A percentile compares a stretch with the other conserved stretches of the same genome.
These are phyloP conservation scores for Neoboletus brunneissimus DNA, from an alignment of 768 basidiomycete genomes.

Conservation along the genomic window DNA sequence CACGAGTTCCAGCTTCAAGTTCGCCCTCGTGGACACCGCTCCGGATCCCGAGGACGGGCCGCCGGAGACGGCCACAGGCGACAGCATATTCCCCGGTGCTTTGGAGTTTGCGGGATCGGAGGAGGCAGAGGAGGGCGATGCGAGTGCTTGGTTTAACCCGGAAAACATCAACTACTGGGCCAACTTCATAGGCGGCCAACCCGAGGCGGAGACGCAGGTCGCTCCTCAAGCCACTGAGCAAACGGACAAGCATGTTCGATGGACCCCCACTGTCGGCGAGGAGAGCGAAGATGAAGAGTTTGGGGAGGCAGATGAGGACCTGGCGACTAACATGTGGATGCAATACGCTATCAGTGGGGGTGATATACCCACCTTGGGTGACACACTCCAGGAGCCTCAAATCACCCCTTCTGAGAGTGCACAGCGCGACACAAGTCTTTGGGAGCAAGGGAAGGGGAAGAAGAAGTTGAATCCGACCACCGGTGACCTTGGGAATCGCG, in stretches of 20 bases:
- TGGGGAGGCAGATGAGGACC: conserved; percentile 13
- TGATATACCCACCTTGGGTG: conserved; percentile 15
- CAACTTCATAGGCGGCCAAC: conserved; percentile 22
- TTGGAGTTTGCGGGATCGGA: conserved; percentile 2
- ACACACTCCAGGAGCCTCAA: conserved; percentile 2
- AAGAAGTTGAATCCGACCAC: conserved; percentile 14
- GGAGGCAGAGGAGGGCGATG: conserved; percentile 14
- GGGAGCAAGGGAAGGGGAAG: conserved; percentile 27
- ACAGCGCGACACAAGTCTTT: conserved; percentile 10
- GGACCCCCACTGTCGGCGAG: conserved; percentile 21
- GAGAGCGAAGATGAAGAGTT: conserved; percentile 26
- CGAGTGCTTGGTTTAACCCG: conserved; percentile 25
- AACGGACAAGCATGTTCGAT: conserved; percentile 20
- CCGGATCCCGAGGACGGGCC: conserved; percentile 16
- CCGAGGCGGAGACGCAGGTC: conserved; percentile 8
- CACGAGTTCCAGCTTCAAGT: conserved; percentile 8
- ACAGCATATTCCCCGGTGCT: conserved; percentile 5
- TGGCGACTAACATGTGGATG: conserved; percentile 29
- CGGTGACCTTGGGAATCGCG: conserved; percentile 23
- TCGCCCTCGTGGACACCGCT: conserved; percentile 12
- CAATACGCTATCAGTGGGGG: conserved; percentile 30
- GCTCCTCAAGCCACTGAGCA: conserved; percentile 5
- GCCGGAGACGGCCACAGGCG: neutral
- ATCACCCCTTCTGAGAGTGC: neutral
- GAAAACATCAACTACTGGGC: conserved; percentile 29